Percentiles rank a stretch among this genome's conserved stretches.
Evolutionary conservation across 2,329 filamentous ascomycete species (phyloP).

Genomic region (Arthrobotrys sinensis): DNA sequence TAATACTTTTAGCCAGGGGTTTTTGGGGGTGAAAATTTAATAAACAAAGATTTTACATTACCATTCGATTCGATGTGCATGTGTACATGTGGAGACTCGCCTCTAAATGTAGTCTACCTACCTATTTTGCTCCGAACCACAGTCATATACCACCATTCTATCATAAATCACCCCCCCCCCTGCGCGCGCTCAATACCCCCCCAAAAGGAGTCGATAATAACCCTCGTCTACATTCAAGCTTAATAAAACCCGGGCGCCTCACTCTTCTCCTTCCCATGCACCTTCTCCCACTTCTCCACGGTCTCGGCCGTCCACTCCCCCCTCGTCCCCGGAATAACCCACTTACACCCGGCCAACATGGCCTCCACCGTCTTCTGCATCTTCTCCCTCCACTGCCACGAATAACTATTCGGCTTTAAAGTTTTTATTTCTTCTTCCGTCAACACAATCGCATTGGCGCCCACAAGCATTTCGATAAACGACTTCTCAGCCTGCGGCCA

Average conservation of each 20-base stretch:
- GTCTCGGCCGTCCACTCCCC: constrained; percentile 50
- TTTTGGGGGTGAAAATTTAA: neutral
- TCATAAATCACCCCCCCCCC: neutral
- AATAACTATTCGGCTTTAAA: neutral
- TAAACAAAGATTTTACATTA: too few species aligned
- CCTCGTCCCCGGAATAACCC: constrained; percentile 37
- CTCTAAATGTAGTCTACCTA: too few species aligned
- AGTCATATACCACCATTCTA: too few species aligned
- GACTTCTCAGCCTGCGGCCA: constrained; percentile 41
- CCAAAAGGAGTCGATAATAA: too few species aligned
- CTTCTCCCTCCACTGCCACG: constrained; percentile 25
- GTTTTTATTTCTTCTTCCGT: constrained; percentile 15
- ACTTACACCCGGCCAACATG: constrained; percentile 42
- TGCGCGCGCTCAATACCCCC: too few species aligned
- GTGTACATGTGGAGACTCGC: too few species aligned
- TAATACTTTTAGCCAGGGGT: neutral
- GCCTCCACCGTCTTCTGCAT: constrained; percentile 18
- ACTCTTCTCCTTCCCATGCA: neutral
- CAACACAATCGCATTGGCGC: constrained; percentile 7
- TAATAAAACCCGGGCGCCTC: neutral
- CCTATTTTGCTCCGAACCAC: too few species aligned
- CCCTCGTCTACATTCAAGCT: neutral
- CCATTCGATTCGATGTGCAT: too few species aligned
- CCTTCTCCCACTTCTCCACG: constrained; percentile 15
- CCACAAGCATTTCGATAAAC: constrained; percentile 38